Percentiles rank a stretch among this genome's conserved stretches.
Evolutionary conservation across 352 stramenopile genomes (phyloP).

Genomic region (Phytophthora sojae): DNA sequence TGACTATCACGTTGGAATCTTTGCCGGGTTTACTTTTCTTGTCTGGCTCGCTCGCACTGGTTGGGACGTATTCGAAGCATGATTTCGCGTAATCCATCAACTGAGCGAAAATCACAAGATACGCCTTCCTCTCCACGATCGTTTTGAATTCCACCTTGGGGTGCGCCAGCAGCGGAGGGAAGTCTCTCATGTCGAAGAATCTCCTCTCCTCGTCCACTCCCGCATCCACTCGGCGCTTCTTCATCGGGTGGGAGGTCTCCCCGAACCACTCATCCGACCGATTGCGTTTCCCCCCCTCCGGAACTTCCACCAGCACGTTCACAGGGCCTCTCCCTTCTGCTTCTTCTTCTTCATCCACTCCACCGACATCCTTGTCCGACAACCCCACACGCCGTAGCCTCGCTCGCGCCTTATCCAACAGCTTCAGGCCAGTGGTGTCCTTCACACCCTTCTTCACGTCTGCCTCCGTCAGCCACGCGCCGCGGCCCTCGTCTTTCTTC

Average conservation of each 20-base stretch:
- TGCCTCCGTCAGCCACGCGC: too few relatives aligned
- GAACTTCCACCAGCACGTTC: not conserved
- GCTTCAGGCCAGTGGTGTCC: too few relatives aligned
- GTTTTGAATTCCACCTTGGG: not conserved
- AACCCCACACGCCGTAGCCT: too few relatives aligned
- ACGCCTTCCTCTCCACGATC: constrained; percentile 3
- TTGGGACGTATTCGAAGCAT: not conserved
- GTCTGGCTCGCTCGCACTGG: not conserved
- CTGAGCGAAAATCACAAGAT: too few relatives aligned
- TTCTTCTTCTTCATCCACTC: too few relatives aligned
- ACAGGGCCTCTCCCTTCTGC: too few relatives aligned
- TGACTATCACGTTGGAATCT: constrained; percentile 20
- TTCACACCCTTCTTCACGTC: too few relatives aligned
- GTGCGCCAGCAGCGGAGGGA: constrained; percentile 4
- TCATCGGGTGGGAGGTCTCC: not conserved
- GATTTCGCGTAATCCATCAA: not conserved
- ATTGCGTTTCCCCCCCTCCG: not conserved
- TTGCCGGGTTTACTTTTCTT: not conserved
- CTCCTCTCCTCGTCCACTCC: not conserved
- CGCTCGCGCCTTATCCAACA: too few relatives aligned
- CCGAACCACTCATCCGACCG: not conserved
- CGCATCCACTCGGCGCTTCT: not conserved
- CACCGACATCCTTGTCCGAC: too few relatives aligned
- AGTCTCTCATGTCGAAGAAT: not conserved
- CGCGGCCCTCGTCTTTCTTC: too few relatives aligned